Evolutionary conservation across 1,284 basidiomycete species (phyloP).

Genomic region (Inonotus obliquus): DNA sequence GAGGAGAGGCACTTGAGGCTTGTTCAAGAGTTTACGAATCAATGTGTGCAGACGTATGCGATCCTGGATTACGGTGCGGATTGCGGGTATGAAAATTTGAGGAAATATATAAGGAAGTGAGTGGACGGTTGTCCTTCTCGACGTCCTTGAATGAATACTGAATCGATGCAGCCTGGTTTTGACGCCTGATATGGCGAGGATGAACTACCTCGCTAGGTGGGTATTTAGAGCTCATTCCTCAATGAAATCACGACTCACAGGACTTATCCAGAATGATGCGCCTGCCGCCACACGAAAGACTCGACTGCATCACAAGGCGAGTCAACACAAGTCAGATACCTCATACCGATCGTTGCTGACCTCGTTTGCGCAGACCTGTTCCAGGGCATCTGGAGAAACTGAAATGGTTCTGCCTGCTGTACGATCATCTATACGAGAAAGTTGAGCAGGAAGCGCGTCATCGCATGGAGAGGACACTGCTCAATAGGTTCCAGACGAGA

Average conservation of each 20-base stretch:
- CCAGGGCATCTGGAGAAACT: conserved; percentile 6
- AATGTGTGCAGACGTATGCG: conserved; percentile 15
- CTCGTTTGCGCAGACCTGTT: conserved; percentile 9
- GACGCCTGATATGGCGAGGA: conserved; percentile 11
- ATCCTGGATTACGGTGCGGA: conserved; percentile 16
- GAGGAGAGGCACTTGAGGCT: conserved; percentile 4
- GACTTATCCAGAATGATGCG: conserved; percentile 2
- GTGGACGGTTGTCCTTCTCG: neutral
- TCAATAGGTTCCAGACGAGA: conserved; percentile 12
- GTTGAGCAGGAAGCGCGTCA: conserved; percentile 7
- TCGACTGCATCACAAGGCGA: conserved; percentile 15
- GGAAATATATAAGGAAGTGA: conserved; percentile 16
- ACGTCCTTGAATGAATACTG: neutral
- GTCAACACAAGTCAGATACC: neutral
- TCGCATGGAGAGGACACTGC: conserved; percentile 5
- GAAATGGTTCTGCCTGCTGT: conserved; percentile 15
- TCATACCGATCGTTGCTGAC: neutral
- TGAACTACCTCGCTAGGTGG: conserved; percentile 10
- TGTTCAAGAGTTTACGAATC: conserved; percentile 16
- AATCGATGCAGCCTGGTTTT: conserved; percentile 9
- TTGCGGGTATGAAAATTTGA: conserved; percentile 10
- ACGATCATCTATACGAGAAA: conserved; percentile 17
- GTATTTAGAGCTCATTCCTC: neutral
- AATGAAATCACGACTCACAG: neutral
- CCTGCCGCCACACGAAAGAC: conserved; percentile 4